phyloP scores from a whole-genome alignment of 1,139 yeast species.

The Suhomyces terraborum region DNA sequence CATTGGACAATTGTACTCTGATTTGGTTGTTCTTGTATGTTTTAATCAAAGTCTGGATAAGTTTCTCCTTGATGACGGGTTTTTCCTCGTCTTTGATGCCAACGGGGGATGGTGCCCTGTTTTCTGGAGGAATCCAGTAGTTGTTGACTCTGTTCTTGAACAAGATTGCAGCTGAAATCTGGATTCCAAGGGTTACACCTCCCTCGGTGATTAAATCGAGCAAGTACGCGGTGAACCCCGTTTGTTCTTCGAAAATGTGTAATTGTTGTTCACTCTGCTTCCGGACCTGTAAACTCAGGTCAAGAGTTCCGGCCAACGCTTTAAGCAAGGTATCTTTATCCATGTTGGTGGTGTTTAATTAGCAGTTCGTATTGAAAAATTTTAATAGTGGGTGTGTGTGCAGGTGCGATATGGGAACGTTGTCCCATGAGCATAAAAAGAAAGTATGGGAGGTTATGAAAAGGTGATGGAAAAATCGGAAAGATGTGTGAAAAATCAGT shows the following conservation, averaged over 20 bases:
- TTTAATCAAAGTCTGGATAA: constrained; percentile 48
- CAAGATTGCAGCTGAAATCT: constrained; percentile 65
- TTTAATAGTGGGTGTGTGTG: constrained; percentile 5
- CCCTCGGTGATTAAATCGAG: constrained; percentile 55
- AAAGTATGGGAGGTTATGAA: too few relatives aligned
- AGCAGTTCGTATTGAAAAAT: constrained; percentile 5
- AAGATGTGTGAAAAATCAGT: too few relatives aligned
- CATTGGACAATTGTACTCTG: constrained; percentile 43
- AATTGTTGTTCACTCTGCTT: constrained; percentile 46
- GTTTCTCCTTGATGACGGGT: constrained; percentile 49
- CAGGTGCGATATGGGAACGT: not conserved
- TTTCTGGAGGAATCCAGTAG: constrained; percentile 56
- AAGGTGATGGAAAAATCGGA: too few relatives aligned
- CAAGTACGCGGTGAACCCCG: constrained; percentile 61
- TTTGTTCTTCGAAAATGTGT: constrained; percentile 43
- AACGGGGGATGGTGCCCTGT: constrained; percentile 28
- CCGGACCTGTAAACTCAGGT: constrained; percentile 41
- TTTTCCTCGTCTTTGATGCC: constrained; percentile 53
- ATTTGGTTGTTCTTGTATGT: constrained; percentile 38
- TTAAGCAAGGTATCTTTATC: constrained; percentile 44
- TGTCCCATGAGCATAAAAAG: not conserved
- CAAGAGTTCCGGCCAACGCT: constrained; percentile 48
- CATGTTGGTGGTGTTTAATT: constrained; percentile 29
- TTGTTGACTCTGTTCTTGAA: constrained; percentile 63
- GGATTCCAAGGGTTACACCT: constrained; percentile 48